These are phyloP conservation scores for Nothomitra cinnamomea DNA, from an alignment of 2,329 filamentous ascomycete genomes.

Conservation along the genomic window DNA sequence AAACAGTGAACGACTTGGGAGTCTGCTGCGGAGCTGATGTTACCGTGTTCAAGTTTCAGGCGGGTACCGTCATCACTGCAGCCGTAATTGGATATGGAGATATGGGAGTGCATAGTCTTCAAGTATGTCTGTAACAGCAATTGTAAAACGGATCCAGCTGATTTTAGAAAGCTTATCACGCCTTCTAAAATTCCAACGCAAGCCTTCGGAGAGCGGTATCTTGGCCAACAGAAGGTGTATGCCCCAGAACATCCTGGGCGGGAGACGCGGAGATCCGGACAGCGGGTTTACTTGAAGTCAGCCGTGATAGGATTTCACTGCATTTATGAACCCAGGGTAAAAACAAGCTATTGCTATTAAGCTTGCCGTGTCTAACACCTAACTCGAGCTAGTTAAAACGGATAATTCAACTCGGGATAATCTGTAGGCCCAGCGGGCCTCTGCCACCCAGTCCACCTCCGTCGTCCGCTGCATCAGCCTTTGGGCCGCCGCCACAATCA, in stretches of 20 bases:
- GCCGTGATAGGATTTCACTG: slow-evolving; percentile 13
- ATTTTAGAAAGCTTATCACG: slow-evolving; percentile 11
- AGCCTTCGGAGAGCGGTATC: slow-evolving; percentile 13
- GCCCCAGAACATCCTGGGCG: neutral
- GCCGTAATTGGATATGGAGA: slow-evolving; percentile 12
- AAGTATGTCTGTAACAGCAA: slow-evolving; percentile 7
- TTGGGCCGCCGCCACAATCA: neutral
- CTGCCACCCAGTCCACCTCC: neutral
- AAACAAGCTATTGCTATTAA: neutral
- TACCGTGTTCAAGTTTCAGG: slow-evolving; percentile 6
- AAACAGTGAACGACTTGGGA: slow-evolving; percentile 1
- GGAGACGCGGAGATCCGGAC: neutral
- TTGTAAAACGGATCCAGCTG: neutral
- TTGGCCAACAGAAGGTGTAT: slow-evolving; percentile 14
- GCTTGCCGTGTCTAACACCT: neutral
- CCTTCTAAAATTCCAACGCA: slow-evolving; percentile 7
- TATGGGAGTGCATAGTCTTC: slow-evolving; percentile 12
- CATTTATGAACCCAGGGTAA: slow-evolving; percentile 13
- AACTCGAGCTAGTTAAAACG: slow-evolving; percentile 7
- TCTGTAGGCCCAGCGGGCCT: neutral
- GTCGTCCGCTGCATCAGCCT: neutral
- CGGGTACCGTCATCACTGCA: slow-evolving; percentile 9
- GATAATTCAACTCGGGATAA: slow-evolving; percentile 13
- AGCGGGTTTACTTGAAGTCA: slow-evolving; percentile 4
- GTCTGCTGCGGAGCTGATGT: slow-evolving; percentile 5